These are phyloP conservation scores for Nakazawaea sp. DNA, from an alignment of 805 yeast genomes.

Conservation along the genomic window DNA sequence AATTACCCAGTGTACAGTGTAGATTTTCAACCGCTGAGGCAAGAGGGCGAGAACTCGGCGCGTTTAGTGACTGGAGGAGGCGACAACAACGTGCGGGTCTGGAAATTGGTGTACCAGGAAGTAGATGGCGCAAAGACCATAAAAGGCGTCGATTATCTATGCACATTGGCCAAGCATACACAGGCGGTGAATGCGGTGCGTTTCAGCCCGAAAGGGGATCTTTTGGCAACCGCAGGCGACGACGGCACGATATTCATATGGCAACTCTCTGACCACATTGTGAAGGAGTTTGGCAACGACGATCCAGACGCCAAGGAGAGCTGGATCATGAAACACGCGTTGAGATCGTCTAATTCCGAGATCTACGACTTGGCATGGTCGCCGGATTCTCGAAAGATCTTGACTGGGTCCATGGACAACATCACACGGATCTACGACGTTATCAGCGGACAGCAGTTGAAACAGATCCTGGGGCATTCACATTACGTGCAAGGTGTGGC, in stretches of 20 bases:
- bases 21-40: slow-evolving; percentile 45
- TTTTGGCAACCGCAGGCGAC: slow-evolving; percentile 88
- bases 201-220: slow-evolving; percentile 63
- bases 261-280: slow-evolving; percentile 49
- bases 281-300: slow-evolving; percentile 54
- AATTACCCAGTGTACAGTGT: slow-evolving; percentile 68
- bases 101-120: slow-evolving; percentile 21
- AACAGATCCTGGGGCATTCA: slow-evolving; percentile 62
- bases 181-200: slow-evolving; percentile 92
- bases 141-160: slow-evolving; percentile 57
- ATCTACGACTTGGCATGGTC: slow-evolving; percentile 93
- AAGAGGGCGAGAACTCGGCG: slow-evolving; percentile 8
- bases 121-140: slow-evolving; percentile 15
- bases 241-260: slow-evolving; percentile 87
- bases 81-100: slow-evolving; percentile 73
- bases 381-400: slow-evolving; percentile 67
- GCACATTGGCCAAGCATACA: slow-evolving; percentile 81
- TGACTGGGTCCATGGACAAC: slow-evolving; percentile 93
- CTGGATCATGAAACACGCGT: slow-evolving; percentile 61
- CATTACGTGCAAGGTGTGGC: slow-evolving; percentile 94
- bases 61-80: slow-evolving; percentile 91
- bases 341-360: slow-evolving; percentile 61
- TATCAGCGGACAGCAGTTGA: slow-evolving; percentile 46
- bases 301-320: slow-evolving; percentile 54
- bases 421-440: slow-evolving; percentile 62